These are phyloP conservation scores for Rhododendron molle DNA, from an alignment of 148 eudicot genomes.

Conservation along the genomic window DNA sequence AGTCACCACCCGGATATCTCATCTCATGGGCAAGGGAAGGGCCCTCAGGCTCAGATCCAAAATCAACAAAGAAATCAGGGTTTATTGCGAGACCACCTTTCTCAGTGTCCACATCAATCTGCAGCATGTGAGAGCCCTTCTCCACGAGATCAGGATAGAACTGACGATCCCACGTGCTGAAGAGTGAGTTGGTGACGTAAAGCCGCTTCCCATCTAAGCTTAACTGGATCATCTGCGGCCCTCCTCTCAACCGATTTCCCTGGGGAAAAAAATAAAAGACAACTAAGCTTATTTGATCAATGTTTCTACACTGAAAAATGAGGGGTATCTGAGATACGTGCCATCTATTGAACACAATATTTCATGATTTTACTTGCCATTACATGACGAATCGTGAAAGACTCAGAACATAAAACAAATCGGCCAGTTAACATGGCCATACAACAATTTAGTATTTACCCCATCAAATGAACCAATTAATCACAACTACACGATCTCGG, in stretches of 20 bases:
- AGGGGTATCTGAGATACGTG: neutral
- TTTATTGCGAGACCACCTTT: constrained; percentile 85
- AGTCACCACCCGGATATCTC: constrained; percentile 99
- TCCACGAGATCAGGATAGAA: constrained; percentile 85
- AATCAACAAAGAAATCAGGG: constrained; percentile 83
- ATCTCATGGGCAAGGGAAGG: constrained; percentile 94
- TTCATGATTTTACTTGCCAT: neutral
- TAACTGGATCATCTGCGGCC: constrained; percentile 98
- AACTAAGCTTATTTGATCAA: neutral
- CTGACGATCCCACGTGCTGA: constrained; percentile 90
- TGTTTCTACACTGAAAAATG: neutral
- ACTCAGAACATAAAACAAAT: neutral
- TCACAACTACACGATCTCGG: neutral
- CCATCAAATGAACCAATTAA: neutral
- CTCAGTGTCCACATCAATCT: constrained; percentile 79
- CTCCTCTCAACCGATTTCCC: constrained; percentile 87
- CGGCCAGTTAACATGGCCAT: neutral
- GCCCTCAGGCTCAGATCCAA: constrained; percentile 87
- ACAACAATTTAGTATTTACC: neutral
- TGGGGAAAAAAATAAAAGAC: constrained; percentile 8
- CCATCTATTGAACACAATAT: neutral
- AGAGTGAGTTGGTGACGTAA: constrained; percentile 88
- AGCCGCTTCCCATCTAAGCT: constrained; percentile 94
- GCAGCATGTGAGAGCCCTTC: constrained; percentile 89
- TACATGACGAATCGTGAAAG: neutral